Conservation (phyloP, 2,329 filamentous ascomycete genomes). For the Sclerotinia glacialis region DNA sequence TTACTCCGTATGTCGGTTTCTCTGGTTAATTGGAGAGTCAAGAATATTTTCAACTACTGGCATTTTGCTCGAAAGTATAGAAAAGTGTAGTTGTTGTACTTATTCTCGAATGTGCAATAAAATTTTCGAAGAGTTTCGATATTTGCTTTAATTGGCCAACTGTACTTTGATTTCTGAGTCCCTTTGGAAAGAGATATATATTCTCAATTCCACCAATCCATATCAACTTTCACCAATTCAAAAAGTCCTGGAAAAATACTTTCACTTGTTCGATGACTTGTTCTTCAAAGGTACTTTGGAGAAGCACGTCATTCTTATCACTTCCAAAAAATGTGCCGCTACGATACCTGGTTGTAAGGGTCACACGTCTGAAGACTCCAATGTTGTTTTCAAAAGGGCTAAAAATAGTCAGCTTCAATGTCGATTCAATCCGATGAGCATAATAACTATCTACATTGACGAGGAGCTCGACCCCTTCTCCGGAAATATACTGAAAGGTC, state of each 20-base stretch:
- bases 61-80: not conserved
- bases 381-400: not conserved
- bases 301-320: not conserved
- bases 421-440: not conserved
- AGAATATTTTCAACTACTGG: not conserved
- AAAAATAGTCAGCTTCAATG: not conserved
- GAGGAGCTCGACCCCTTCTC: not conserved
- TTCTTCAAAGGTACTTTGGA: not conserved
- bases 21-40: not conserved
- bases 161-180: not conserved
- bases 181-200: not conserved
- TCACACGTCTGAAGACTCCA: not conserved
- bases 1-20: too few species aligned
- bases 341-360: not conserved
- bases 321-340: not conserved
- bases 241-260: not conserved
- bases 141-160: too few species aligned
- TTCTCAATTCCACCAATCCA: not conserved
- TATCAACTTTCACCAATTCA: not conserved
- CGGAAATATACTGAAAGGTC: not conserved
- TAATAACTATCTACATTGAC: not conserved
- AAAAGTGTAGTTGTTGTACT: not conserved
- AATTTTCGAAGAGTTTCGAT: not conserved
- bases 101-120: not conserved
- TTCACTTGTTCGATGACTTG: slow-evolving; percentile 7